Base-by-base conservation (phyloP, 2,329 filamentous ascomycete species). In the Penicillium hordei region DNA sequence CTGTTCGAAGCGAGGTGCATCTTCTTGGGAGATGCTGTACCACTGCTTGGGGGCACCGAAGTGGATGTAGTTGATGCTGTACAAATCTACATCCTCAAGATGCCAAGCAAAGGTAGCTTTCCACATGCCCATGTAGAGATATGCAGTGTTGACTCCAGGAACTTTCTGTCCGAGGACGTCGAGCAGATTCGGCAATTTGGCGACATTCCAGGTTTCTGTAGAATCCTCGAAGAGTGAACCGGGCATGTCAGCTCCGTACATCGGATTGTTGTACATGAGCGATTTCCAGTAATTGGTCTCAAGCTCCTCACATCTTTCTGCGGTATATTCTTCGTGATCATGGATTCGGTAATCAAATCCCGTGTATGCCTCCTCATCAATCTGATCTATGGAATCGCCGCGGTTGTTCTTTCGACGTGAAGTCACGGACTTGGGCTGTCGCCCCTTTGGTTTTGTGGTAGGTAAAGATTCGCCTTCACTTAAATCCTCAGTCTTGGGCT, bases 51-150 rank as follows among this genome's bases (percentile, higher is more conserved):
- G 94, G 1, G 94, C 94, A 54, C 94, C 94, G 73, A 99, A 99
- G 71, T 99, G 94, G 59, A 99, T 92, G 74, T 97, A 99, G 78
- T 99, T 99, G 82, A 99, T 99, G 74, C 93, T 97, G 85, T 99
- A 99, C 5, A 99, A 84, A 78, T 99, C 94, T 42, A 99, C 93
- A 72, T 99, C 94, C 73, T 99, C 94, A 52, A 99, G 79, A 83
- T 99, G 94, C 94, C 94, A 99, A 9, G 94, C 94, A 73, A 99
- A 99, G 0, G 94, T 97, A 13, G 94, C 93, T 76, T 97, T 97
- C 94, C 94, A 99, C 94, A 99, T 99, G 43, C 94, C 94, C 59
- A 99, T 82, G 71, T 99, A 99, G 1, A 99, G 84, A 71, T 99
- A 99, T 2, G 94, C 93, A 1, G 93, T 99, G 70, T 99, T 99